Evolutionary conservation across 768 basidiomycete species (phyloP).

Genomic region (Rhizopogon sp.): DNA sequence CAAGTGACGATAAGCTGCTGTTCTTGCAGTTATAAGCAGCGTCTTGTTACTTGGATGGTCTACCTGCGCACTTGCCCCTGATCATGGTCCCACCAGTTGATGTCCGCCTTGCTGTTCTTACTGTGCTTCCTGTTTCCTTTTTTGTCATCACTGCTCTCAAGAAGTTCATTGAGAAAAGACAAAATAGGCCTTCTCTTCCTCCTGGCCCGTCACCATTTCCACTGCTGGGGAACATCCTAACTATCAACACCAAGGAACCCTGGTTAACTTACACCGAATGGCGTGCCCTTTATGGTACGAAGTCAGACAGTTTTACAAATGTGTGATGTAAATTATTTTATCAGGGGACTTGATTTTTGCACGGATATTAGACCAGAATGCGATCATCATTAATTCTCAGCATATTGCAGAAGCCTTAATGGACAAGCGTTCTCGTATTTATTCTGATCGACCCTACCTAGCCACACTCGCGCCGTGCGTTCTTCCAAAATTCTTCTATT

Average conservation of each 20-base stretch:
- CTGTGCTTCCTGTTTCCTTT: no score
- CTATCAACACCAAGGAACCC: not conserved
- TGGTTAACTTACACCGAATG: not conserved
- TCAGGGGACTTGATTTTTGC: not conserved
- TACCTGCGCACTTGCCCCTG: no score
- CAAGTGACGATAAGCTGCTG: no score
- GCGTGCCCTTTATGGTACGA: not conserved
- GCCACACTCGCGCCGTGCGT: not conserved
- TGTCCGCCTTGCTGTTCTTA: no score
- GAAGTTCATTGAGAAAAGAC: no score
- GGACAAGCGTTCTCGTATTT: no score
- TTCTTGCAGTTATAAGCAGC: no score
- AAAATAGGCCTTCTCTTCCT: not conserved
- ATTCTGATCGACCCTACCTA: constrained; percentile 1
- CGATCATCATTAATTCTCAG: not conserved
- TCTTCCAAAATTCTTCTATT: not conserved
- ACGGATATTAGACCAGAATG: not conserved
- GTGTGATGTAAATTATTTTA: not conserved
- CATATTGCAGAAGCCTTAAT: no score
- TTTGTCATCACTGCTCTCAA: no score
- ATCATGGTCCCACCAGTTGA: no score
- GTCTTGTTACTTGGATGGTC: no score
- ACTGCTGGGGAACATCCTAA: not conserved
- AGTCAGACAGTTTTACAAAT: not conserved
- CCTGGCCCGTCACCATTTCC: constrained; percentile 12